Evolutionary conservation across 2,329 filamentous ascomycete species (phyloP), one percentile per base, ranked within the genome.

Genomic region (Neospermospora avenae): DNA sequence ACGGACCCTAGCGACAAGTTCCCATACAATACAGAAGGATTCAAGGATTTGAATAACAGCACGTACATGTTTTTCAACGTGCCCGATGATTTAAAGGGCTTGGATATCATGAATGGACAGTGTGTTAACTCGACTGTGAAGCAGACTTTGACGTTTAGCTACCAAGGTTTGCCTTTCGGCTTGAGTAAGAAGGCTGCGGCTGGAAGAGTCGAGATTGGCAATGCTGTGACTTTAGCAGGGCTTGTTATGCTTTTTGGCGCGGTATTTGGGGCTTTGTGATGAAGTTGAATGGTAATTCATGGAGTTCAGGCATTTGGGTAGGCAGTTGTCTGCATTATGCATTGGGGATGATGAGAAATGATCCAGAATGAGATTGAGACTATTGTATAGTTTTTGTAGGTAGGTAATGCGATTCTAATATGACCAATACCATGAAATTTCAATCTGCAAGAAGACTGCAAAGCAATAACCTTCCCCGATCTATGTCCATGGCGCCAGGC

Each of bases 11-110:
- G 78, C 0, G 84, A 90, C 72, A 80, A 81, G 63, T 91, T 92
- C 73, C 89, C 90, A 0, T 93, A 93, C 73, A 81, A 92, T 68
- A 93, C 89, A 0, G 78, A 77, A 22, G 86, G 85, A 0, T 93
- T 93, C 76, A 77, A 89, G 74, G 81, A 77, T 2, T 71, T 93
- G 45, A 81, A 87, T 54, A 83, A 87, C 71, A 78, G 78, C 34
- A 82, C 77, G 65, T 93, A 91, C 76, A 92, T 93, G 89, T 93
- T 93, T 76, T 93, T 93, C 78, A 76, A 81, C 16, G 80, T 87
- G 18, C 82, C 89, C 1, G 85, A 91, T 71, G 89, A 93, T 67
- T 74, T 93, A 39, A 79, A 69, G 6, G 79, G 80, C 3, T 74
- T 91, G 62, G 87, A 93, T 67, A 84, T 93, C 61, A 79, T 77